Base-by-base conservation (phyloP, 2,329 filamentous ascomycete species). In the Camillea tinctor region DNA sequence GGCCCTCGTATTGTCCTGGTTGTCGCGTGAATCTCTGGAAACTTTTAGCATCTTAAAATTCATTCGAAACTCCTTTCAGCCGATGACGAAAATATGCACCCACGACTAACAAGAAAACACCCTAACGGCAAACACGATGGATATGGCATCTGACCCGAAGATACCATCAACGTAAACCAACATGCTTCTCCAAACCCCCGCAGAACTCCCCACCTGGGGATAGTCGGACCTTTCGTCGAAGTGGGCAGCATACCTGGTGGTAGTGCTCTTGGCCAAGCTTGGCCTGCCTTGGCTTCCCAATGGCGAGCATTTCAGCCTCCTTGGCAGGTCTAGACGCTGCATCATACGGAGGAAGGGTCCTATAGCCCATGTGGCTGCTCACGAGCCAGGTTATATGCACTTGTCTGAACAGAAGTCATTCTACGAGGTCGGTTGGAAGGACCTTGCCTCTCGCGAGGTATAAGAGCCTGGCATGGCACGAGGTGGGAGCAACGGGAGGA, bases 261-360 rank as follows among this genome's bases (percentile, higher is more conserved):
- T 58, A 55, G 58, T 55, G 53, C 52, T 19, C 59, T 63, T 64
- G 52, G 59, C 59, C 55, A 4, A 26, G 23, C 61, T 64, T 63
- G 55, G 60, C 60, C 49, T 19, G 52, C 50, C 62, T 63, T 60
- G 53, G 53, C 56, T 50, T 62, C 9, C 59, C 57, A 54, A 60
- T 56, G 44, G 60, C 30, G 49, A 52, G 44, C 17, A 48, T 52
- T 52, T n/a, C n/a, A 26, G 20, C 23, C 60, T 64, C 23, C 60
- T 64, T 63, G 57, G 60, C 58, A 51, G 52, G 44, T 24, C 56
- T 60, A 53, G 44, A 55, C 55, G 54, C 58, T 56, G 50, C 57
- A 61, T 55, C 30, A 58, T 50, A 57, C 60, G 60, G 62, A 58
- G 56, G 53, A 20, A 24, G 30, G 30, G 17, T 23, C 53, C 52